Evolutionary conservation across 306 rosid species (phyloP).

Genomic region (Gastrolobium bilobum): DNA sequence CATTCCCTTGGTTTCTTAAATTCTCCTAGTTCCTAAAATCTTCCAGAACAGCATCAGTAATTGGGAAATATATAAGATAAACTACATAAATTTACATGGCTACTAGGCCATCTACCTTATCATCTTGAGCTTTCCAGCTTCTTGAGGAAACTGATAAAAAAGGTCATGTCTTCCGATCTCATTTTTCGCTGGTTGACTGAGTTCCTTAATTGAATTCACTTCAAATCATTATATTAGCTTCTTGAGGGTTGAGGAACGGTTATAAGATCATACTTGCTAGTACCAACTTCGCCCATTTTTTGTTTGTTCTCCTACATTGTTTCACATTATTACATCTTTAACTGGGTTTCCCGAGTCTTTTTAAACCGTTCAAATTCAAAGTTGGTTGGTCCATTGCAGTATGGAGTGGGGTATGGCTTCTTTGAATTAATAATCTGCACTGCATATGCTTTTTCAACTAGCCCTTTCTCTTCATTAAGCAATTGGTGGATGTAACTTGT

Average conservation of each 20-base stretch:
- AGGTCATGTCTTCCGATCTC: constrained; percentile 21
- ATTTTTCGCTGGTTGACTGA: not conserved
- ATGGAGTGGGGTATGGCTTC: not conserved
- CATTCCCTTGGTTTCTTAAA: constrained; percentile 28
- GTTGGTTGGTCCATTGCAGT: constrained; percentile 11
- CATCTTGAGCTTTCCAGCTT: constrained; percentile 15
- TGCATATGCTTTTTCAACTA: constrained; percentile 13
- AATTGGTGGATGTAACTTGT: constrained; percentile 5
- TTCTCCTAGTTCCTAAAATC: constrained; percentile 7
- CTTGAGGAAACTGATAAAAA: constrained; percentile 1
- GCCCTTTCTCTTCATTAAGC: constrained; percentile 24
- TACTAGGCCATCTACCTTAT: constrained; percentile 4
- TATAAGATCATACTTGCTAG: not conserved
- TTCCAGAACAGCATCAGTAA: constrained; percentile 31
- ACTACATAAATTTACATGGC: not conserved
- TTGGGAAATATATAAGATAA: constrained; percentile 18
- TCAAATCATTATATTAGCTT: not conserved
- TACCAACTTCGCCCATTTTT: not conserved
- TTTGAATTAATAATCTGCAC: constrained; percentile 16
- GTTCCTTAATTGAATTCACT: not conserved
- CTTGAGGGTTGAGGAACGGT: not conserved
- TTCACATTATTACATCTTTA: not conserved
- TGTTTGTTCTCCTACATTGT: constrained; percentile 16
- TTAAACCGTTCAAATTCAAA: constrained; percentile 1
- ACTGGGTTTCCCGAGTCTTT: not conserved